Evolutionary conservation across 2,329 filamentous ascomycete genomes (phyloP).

Genomic region (Trichophyton rubrum): DNA sequence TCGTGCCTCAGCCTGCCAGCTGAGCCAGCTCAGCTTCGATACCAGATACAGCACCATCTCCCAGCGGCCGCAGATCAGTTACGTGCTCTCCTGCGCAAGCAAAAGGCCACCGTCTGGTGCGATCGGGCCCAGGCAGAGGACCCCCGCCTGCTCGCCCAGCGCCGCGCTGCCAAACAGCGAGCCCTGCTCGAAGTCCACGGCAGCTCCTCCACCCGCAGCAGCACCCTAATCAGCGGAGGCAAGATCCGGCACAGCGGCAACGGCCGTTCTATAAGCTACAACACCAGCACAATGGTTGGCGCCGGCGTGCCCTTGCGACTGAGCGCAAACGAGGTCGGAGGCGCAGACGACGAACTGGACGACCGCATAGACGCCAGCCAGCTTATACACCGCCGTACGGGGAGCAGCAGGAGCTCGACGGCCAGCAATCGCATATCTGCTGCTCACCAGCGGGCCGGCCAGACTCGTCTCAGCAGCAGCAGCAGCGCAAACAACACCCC

Average conservation of each 20-base stretch:
- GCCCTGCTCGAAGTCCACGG: constrained; percentile 74
- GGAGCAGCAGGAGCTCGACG: constrained; percentile 47
- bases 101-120: constrained; percentile 98
- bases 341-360: constrained; percentile 69
- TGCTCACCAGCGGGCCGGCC: constrained; percentile 32
- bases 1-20: constrained; percentile 15
- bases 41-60: constrained; percentile 66
- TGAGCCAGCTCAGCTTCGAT: constrained; percentile 21
- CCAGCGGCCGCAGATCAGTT: constrained; percentile 62
- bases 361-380: constrained; percentile 34
- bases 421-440: constrained; percentile 35
- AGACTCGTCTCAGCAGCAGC: constrained; percentile 32
- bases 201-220: constrained; percentile 44
- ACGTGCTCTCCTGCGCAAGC: constrained; percentile 93
- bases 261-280: constrained; percentile 64
- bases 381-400: constrained; percentile 40
- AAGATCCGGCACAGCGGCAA: constrained; percentile 86
- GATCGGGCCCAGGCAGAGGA: constrained; percentile 89
- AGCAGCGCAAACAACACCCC: constrained; percentile 38
- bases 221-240: constrained; percentile 52
- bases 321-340: constrained; percentile 90
- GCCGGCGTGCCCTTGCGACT: constrained; percentile 81
- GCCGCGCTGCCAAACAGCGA: constrained; percentile 74
- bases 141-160: constrained; percentile 66
- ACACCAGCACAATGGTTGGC: constrained; percentile 59